phyloP scores from a whole-genome alignment of 2,329 filamentous ascomycete genomes.

The Neofusicoccum laricinum region DNA sequence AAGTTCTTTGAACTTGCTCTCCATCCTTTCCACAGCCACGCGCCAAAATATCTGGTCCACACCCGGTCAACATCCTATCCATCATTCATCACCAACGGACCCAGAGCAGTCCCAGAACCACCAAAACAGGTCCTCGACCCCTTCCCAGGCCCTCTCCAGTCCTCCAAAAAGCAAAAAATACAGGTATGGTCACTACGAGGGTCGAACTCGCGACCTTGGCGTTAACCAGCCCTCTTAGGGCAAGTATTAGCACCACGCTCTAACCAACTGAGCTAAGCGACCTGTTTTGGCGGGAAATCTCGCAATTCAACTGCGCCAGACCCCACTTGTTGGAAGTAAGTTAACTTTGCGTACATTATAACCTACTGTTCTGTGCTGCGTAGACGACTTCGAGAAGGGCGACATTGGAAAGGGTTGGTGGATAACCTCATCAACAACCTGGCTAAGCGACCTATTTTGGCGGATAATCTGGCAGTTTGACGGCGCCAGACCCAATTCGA shows the following conservation, averaged over 20 bases:
- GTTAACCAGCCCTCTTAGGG: neutral
- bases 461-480: too few species aligned
- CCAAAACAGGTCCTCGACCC: neutral
- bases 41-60: too few species aligned
- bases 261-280: slow-evolving; percentile 18
- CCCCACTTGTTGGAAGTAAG: too few species aligned
- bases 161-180: neutral
- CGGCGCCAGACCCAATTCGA: too few species aligned
- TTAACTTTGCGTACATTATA: rapidly evolving
- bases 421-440: too few species aligned
- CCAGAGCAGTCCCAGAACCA: too few species aligned
- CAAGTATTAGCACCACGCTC: slow-evolving; percentile 15
- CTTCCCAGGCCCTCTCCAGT: neutral
- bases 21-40: too few species aligned
- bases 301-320: too few species aligned
- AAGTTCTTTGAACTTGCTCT: too few species aligned
- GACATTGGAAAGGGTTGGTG: too few species aligned
- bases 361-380: rapidly evolving
- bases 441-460: too few species aligned
- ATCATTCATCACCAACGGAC: neutral
- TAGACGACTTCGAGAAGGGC: too few species aligned
- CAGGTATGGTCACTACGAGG: slow-evolving; percentile 8
- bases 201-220: slow-evolving; percentile 16
- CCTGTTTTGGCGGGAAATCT: neutral
- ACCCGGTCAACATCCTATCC: neutral